Evolutionary conservation across 176 grass and related monocot species (phyloP), one percentile per base, ranked within the genome.

Genomic region (Thalia dealbata): DNA sequence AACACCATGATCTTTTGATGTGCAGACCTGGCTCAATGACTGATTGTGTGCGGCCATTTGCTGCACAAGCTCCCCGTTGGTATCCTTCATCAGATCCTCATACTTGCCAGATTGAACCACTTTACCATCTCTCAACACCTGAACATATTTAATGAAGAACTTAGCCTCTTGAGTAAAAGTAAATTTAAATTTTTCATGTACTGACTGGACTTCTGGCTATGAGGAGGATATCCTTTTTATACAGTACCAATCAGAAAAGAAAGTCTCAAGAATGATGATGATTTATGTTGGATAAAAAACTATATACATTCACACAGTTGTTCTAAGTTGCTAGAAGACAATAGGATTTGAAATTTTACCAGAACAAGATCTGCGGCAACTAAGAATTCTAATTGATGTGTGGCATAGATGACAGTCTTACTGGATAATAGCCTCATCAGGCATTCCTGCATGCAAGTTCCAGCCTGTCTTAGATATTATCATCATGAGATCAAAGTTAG

Each of bases 361-460:
- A 96, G 61, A 81, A 96, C 86, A 81, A 87, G 79, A 56, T 96
- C 88, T 7, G 88, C 86, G 70, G 85, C 83, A 58, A 41, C 66
- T 74, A 91, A 82, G 67, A 96, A 96, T 74, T 96, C 88, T 8
- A 96, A 77, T 79, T 96, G 92, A 86, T 91, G 92, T 8, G 92
- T 96, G 21, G 82, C 92, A 79, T 89, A 91, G 21, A 96, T 79
- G 59, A 96, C 81, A 56, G 88, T 96, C 88, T 89, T 96, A 15
- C 73, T 67, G 54, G 81, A 91, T 79, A 96, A 78, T 44, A 83
- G 66, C 24, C 71, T 72, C 81, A 89, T 67, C 76, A 96, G 79
- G 38, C 88, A 91, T 80, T 96, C 88, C 92, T 96, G 88, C 79
- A 89, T 7, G 3, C n/a, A 54, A 28, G 18, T 11, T 29, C 11